These are phyloP conservation scores for Kwoniella dendrophila DNA, from an alignment of 768 basidiomycete genomes.

Conservation along the genomic window DNA sequence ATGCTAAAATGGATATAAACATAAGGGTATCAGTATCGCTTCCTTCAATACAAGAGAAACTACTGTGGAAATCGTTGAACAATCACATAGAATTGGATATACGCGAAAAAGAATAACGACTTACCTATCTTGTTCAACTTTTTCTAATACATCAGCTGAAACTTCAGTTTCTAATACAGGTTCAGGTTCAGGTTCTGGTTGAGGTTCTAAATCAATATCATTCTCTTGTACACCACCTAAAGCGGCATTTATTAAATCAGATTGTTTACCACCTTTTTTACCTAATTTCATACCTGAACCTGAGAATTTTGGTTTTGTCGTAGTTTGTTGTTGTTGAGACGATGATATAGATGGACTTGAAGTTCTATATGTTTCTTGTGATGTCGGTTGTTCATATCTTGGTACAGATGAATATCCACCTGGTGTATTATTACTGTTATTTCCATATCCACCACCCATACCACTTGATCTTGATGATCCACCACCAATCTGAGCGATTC, in stretches of 20 bases:
- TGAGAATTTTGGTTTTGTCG: slow-evolving; percentile 74
- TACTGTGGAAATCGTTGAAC: too few species aligned
- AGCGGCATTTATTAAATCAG: slow-evolving; percentile 76
- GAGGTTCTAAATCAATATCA: slow-evolving; percentile 9
- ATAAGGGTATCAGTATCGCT: too few species aligned
- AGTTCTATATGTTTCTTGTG: slow-evolving; percentile 40
- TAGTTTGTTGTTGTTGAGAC: slow-evolving; percentile 9
- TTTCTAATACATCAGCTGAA: slow-evolving; percentile 62
- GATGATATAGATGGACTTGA: slow-evolving; percentile 35
- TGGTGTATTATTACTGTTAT: too few species aligned
- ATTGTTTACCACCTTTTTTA: slow-evolving; percentile 84
- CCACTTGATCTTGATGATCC: slow-evolving; percentile 53
- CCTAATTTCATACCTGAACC: slow-evolving; percentile 95
- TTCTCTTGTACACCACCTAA: slow-evolving; percentile 69
- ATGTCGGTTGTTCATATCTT: slow-evolving; percentile 68
- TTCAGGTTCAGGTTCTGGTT: slow-evolving; percentile 55
- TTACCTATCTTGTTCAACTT: slow-evolving; percentile 76
- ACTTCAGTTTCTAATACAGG: slow-evolving; percentile 57
- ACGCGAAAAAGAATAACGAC: slow-evolving; percentile 16
- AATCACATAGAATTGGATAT: not conserved
- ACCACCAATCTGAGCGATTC: slow-evolving; percentile 64
- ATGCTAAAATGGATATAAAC: slow-evolving; percentile 63
- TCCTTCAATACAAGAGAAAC: too few species aligned
- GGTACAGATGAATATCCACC: slow-evolving; percentile 73
- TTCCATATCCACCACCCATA: slow-evolving; percentile 68